Evolutionary conservation across 2,329 filamentous ascomycete species (phyloP).

Genomic region (Exophiala xenobiotica): DNA sequence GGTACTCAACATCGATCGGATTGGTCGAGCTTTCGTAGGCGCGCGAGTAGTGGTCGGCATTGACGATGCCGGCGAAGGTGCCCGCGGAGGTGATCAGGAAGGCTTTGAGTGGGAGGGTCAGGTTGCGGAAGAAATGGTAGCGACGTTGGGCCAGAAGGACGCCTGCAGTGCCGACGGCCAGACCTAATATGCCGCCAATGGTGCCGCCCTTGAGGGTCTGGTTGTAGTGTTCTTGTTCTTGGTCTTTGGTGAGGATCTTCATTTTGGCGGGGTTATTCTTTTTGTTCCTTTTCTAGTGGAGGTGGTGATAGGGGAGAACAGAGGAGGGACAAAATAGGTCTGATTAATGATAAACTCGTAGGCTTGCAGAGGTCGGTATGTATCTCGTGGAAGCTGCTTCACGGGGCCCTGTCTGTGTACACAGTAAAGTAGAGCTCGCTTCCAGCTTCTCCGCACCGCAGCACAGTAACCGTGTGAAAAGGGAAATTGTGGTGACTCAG

Average conservation of each 20-base stretch:
- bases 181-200: slow-evolving; percentile 68
- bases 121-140: slow-evolving; percentile 72
- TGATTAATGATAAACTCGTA: neutral
- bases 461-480: too few relatives aligned
- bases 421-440: neutral
- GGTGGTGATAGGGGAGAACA: neutral
- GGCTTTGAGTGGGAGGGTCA: slow-evolving; percentile 85
- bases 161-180: slow-evolving; percentile 65
- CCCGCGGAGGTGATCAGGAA: slow-evolving; percentile 82
- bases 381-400: too few relatives aligned
- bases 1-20: slow-evolving; percentile 65
- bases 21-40: slow-evolving; percentile 69
- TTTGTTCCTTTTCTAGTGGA: neutral
- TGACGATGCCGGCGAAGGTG: slow-evolving; percentile 85
- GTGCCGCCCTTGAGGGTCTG: slow-evolving; percentile 73
- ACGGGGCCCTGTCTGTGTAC: too few relatives aligned
- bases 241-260: slow-evolving; percentile 95
- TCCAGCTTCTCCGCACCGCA: neutral
- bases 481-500: too few relatives aligned
- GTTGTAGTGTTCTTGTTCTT: slow-evolving; percentile 83
- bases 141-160: slow-evolving; percentile 67
- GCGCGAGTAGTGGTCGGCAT: slow-evolving; percentile 74
- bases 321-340: neutral
- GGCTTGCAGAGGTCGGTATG: neutral
- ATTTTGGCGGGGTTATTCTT: too few relatives aligned